A percentile compares a stretch with the other conserved stretches of the same genome.
These are phyloP conservation scores for Penicillium daleae DNA, from an alignment of 495 filamentous ascomycete species.

Conservation along the genomic window DNA sequence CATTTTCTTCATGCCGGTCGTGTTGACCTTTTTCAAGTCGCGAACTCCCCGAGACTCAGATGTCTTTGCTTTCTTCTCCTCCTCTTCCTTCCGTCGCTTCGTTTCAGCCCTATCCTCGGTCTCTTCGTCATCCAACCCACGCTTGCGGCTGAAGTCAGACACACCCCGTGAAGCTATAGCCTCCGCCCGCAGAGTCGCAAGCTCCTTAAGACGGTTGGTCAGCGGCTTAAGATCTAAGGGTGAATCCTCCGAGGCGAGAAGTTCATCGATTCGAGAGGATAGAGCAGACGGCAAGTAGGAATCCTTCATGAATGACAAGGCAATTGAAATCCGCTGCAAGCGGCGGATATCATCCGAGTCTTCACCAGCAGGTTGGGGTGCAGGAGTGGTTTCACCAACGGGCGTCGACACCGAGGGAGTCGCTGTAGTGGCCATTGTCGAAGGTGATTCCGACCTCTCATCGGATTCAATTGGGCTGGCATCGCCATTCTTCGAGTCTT, in stretches of 20 bases:
- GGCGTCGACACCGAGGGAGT: slow-evolving; percentile 50
- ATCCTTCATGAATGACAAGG: slow-evolving; percentile 74
- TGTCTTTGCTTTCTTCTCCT: slow-evolving; percentile 75
- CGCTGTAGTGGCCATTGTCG: slow-evolving; percentile 41
- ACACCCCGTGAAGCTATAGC: slow-evolving; percentile 66
- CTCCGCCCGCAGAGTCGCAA: slow-evolving; percentile 68
- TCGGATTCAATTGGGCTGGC: slow-evolving; percentile 33
- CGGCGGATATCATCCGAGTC: slow-evolving; percentile 50
- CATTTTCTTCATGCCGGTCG: slow-evolving; percentile 93
- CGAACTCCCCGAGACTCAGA: slow-evolving; percentile 72
- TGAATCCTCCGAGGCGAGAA: slow-evolving; percentile 50
- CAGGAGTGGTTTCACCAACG: slow-evolving; percentile 38
- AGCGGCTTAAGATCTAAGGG: slow-evolving; percentile 70
- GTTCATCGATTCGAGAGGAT: slow-evolving; percentile 47
- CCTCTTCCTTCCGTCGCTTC: slow-evolving; percentile 70
- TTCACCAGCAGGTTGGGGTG: slow-evolving; percentile 35
- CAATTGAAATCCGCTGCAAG: slow-evolving; percentile 73
- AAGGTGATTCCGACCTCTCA: slow-evolving; percentile 38
- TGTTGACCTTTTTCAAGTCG: slow-evolving; percentile 86
- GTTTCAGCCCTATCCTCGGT: slow-evolving; percentile 55
- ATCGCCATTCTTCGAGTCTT: slow-evolving; percentile 21
- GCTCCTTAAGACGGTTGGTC: slow-evolving; percentile 63
- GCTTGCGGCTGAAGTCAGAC: slow-evolving; percentile 77
- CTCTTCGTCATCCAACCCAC: slow-evolving; percentile 70
- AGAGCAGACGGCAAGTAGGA: slow-evolving; percentile 67